Evolutionary conservation across 768 basidiomycete species (phyloP).

Genomic region (Tremella yokohamensis): DNA sequence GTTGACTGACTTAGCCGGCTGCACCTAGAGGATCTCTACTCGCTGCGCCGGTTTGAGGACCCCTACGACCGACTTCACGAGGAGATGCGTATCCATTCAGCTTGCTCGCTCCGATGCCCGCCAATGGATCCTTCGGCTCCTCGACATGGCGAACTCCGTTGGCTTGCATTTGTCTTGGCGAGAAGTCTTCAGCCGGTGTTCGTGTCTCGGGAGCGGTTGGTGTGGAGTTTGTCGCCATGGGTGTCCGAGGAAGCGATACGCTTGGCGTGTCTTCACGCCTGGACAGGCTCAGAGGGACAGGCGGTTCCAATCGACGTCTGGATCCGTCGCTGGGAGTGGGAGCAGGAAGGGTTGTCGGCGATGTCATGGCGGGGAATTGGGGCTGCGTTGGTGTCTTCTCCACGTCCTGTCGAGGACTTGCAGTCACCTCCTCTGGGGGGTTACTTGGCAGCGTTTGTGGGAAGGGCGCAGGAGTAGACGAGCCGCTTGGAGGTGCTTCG

Average conservation of each 20-base stretch:
- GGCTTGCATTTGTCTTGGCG: neutral
- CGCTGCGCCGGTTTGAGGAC: neutral
- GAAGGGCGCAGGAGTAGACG: conserved; percentile 18
- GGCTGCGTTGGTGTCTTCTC: neutral
- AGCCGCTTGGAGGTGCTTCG: conserved; percentile 28
- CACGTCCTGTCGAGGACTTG: neutral
- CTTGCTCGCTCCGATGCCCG: neutral
- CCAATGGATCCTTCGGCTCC: neutral
- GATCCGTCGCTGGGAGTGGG: neutral
- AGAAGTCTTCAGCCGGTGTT: neutral
- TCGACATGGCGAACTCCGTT: neutral
- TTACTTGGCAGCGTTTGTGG: neutral
- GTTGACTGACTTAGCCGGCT: neutral
- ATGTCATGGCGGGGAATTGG: conserved; percentile 3
- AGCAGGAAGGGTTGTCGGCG: conserved; percentile 1
- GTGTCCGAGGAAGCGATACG: neutral
- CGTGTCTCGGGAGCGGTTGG: neutral
- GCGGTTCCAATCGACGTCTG: too few species aligned
- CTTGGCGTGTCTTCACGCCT: neutral
- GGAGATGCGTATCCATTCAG: neutral
- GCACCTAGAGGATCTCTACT: conserved; percentile 7
- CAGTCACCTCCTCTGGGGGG: neutral
- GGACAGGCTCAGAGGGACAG: neutral
- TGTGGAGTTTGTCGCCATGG: neutral
- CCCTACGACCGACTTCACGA: neutral